Percentiles rank a stretch among this genome's conserved stretches.
Conservation (phyloP, 176 grass and related monocot species). For the Lolium perenne region DNA sequence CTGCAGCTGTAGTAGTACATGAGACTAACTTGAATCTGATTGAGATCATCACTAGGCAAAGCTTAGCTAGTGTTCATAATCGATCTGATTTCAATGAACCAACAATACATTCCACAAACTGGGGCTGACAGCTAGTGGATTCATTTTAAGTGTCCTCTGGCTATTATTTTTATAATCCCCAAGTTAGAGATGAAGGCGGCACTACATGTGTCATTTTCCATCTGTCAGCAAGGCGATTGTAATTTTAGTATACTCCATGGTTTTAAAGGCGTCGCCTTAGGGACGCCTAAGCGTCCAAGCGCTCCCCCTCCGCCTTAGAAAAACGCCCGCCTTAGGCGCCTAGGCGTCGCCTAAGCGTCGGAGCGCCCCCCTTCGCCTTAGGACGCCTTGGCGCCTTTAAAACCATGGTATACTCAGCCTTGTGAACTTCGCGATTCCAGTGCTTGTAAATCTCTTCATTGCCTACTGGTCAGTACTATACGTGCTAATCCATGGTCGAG, state of each 20-base stretch:
- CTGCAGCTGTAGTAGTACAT: background rate
- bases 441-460: background rate
- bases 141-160: background rate
- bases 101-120: background rate
- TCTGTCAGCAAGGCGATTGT: background rate
- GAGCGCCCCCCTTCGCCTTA: too few species aligned
- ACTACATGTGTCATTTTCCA: background rate
- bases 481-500: too few species aligned
- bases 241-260: background rate
- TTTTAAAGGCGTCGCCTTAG: too few species aligned
- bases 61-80: background rate
- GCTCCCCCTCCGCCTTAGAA: too few species aligned
- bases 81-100: background rate
- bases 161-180: conserved; percentile 11
- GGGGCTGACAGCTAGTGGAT: background rate
- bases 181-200: background rate
- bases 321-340: too few species aligned
- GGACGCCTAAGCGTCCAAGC: too few species aligned
- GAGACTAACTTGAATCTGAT: background rate
- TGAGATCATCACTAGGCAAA: background rate
- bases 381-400: too few species aligned
- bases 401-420: background rate
- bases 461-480: too few species aligned
- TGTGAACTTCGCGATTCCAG: background rate
- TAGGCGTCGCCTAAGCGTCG: too few species aligned